Evolutionary conservation across 768 basidiomycete species (phyloP).

Genomic region (Peribolospora kevripleyi): DNA sequence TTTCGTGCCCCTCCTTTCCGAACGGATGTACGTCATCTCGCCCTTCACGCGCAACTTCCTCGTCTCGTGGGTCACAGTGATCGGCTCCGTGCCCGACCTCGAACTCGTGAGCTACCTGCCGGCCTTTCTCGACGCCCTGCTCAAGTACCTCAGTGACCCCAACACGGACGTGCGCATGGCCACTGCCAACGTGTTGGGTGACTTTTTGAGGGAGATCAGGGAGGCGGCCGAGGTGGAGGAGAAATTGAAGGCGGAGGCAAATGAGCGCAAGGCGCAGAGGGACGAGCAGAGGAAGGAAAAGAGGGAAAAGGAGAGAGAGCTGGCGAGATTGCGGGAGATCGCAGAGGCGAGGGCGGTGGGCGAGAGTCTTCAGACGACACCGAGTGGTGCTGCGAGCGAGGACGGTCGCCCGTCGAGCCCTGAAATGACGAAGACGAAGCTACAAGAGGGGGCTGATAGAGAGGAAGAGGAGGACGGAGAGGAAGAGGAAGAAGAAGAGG

Average conservation of each 20-base stretch:
- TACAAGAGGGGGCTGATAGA: constrained; percentile 25
- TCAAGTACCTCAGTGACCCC: constrained; percentile 93
- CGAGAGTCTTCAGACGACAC: too few relatives aligned
- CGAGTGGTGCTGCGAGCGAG: constrained; percentile 19
- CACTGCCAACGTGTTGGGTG: constrained; percentile 63
- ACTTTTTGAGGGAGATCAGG: constrained; percentile 72
- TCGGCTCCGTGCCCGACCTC: constrained; percentile 88
- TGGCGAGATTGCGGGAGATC: constrained; percentile 16
- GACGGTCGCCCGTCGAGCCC: constrained; percentile 25
- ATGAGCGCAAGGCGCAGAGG: constrained; percentile 20
- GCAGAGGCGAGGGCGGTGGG: neutral
- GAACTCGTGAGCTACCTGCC: constrained; percentile 87
- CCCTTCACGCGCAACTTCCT: constrained; percentile 89
- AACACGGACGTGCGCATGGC: constrained; percentile 77
- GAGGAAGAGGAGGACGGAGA: constrained; percentile 28
- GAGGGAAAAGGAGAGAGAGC: constrained; percentile 24
- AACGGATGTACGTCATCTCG: constrained; percentile 81
- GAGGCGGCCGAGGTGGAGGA: constrained; percentile 55
- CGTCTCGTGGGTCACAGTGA: constrained; percentile 86
- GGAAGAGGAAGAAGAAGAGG: constrained; percentile 19
- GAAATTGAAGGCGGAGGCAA: constrained; percentile 23
- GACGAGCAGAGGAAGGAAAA: constrained; percentile 20
- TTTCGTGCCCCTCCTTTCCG: constrained; percentile 79
- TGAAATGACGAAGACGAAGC: constrained; percentile 23
- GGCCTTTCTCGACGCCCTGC: constrained; percentile 73